Percentiles rank a stretch among this genome's conserved stretches.
phyloP scores from a whole-genome alignment of 108 stramenopile species.

The Skeletonema grethae region DNA sequence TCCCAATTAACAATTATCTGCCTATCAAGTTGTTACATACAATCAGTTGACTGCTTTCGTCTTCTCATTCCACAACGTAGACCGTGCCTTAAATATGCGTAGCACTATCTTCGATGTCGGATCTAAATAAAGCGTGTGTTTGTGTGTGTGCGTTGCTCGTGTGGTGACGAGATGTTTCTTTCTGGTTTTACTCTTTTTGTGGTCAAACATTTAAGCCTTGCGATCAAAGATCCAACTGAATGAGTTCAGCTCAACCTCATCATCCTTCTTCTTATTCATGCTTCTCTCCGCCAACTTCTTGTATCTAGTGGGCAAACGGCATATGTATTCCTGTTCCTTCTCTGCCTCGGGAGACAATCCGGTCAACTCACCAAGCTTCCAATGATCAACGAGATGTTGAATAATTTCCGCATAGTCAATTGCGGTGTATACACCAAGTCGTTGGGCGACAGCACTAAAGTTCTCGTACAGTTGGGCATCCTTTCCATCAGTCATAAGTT shows the following conservation, averaged over 20 bases:
- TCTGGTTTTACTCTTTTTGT: background rate
- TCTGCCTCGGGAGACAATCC: conserved; percentile 75
- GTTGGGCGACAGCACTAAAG: conserved; percentile 83
- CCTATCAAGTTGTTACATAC: background rate
- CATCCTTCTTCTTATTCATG: conserved; percentile 88
- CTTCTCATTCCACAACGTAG: background rate
- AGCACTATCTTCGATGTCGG: no score
- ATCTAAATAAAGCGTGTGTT: background rate
- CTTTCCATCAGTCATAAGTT: conserved; percentile 88
- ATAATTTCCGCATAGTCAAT: conserved; percentile 94
- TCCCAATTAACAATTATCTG: background rate
- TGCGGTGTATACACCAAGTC: conserved; percentile 89
- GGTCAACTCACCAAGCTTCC: conserved; percentile 84
- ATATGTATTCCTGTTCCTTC: conserved; percentile 88
- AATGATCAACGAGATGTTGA: conserved; percentile 76
- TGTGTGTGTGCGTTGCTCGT: conserved; percentile 1
- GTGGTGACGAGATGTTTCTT: conserved; percentile 4
- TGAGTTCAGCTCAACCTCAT: conserved; percentile 54
- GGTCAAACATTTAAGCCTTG: conserved; percentile 40
- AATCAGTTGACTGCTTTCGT: background rate
- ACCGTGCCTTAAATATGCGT: no score
- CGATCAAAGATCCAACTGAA: conserved; percentile 89
- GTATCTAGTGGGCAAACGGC: conserved; percentile 78
- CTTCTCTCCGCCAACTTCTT: conserved; percentile 85
- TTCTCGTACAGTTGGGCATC: conserved; percentile 82